Percentiles rank a stretch among this genome's conserved stretches.
Evolutionary conservation across 2,329 filamentous ascomycete genomes (phyloP).

Genomic region (Penicillium janthinellum): DNA sequence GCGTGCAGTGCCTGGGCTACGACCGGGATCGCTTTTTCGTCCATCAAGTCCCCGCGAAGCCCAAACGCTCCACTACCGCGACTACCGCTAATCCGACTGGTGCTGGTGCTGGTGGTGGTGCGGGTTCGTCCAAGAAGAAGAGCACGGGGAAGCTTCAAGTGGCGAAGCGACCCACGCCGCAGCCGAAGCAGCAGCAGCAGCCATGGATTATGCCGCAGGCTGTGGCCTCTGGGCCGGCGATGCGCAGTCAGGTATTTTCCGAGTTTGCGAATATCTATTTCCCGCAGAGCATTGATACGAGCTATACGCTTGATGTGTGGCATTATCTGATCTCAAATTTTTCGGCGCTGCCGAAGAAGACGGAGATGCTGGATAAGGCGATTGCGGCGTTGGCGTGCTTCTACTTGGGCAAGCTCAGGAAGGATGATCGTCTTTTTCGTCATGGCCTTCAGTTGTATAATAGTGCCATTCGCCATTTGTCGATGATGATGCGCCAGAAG

Average conservation of each 20-base stretch:
- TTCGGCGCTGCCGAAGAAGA: constrained; percentile 4
- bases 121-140: not conserved
- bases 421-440: not conserved
- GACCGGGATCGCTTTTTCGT: constrained; percentile 6
- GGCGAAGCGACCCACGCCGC: not conserved
- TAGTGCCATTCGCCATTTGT: constrained; percentile 4
- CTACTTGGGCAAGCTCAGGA: constrained; percentile 5
- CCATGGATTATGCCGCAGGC: not conserved
- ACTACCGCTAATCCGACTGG: not conserved
- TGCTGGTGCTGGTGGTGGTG: not conserved
- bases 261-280: constrained; percentile 4
- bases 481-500: constrained; percentile 2
- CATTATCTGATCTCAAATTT: constrained; percentile 6
- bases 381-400: constrained; percentile 5
- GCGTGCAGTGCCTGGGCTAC: constrained; percentile 4
- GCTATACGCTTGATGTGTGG: constrained; percentile 3
- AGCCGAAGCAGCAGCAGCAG: not conserved
- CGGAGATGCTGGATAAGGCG: constrained; percentile 8
- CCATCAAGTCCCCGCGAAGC: not conserved
- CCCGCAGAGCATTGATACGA: not conserved
- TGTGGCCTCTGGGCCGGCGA: not conserved
- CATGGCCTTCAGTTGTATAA: constrained; percentile 11
- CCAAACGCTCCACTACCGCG: not conserved
- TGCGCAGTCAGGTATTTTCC: constrained; percentile 6
- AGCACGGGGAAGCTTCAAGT: not conserved